phyloP scores from a whole-genome alignment of 805 yeast species.

The Wickerhamomyces chaumierensis region DNA sequence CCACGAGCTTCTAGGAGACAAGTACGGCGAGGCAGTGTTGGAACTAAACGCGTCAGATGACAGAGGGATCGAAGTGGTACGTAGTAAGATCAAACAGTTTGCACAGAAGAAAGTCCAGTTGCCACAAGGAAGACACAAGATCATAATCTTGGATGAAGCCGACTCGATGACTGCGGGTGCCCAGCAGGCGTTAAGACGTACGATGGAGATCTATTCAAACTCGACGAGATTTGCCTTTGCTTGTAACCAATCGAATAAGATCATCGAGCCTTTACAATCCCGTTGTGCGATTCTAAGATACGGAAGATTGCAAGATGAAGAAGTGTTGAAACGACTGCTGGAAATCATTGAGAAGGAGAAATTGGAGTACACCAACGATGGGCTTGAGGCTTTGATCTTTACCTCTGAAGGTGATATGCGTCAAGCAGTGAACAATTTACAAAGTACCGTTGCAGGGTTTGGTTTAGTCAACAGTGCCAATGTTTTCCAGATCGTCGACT shows the following conservation, averaged over 20 bases:
- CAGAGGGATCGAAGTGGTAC: constrained; percentile 92
- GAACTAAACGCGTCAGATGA: constrained; percentile 96
- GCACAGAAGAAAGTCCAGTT: constrained; percentile 87
- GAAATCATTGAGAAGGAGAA: constrained; percentile 61
- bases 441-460: constrained; percentile 90
- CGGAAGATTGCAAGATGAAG: constrained; percentile 71
- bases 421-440: constrained; percentile 91
- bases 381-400: constrained; percentile 83
- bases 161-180: constrained; percentile 97
- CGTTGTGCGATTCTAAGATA: constrained; percentile 92
- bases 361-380: constrained; percentile 77
- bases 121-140: constrained; percentile 86
- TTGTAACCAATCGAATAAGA: constrained; percentile 87
- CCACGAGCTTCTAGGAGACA: constrained; percentile 62
- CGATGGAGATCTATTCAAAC: constrained; percentile 92
- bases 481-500: constrained; percentile 91
- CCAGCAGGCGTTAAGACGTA: constrained; percentile 86
- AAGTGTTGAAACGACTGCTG: constrained; percentile 65
- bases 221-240: constrained; percentile 98
- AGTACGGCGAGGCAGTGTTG: constrained; percentile 70
- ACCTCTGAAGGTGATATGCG: constrained; percentile 99
- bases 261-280: constrained; percentile 92
- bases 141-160: constrained; percentile 88
- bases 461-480: constrained; percentile 84
- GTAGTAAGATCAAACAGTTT: constrained; percentile 88